phyloP scores from a whole-genome alignment of 768 basidiomycete species.

The Suillus sp. region DNA sequence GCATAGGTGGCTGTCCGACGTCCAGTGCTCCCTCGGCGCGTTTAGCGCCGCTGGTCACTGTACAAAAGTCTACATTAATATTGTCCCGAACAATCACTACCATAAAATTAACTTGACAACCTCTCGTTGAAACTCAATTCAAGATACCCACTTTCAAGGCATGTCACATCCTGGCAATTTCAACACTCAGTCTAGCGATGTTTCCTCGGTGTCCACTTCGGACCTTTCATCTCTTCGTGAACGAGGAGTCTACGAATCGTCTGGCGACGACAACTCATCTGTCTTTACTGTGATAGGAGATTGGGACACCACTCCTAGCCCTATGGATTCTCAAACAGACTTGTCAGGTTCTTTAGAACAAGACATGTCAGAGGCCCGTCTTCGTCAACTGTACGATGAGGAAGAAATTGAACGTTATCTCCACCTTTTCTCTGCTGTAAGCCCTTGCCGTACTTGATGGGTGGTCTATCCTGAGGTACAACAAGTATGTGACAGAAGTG shows the following conservation, averaged over 20 bases:
- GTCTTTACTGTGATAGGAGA: slow-evolving; percentile 1
- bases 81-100: not conserved
- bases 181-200: not conserved
- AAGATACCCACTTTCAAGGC: not conserved
- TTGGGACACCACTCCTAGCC: not conserved
- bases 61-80: too few species aligned
- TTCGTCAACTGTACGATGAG: slow-evolving; percentile 61
- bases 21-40: not conserved
- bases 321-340: slow-evolving; percentile 5
- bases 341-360: slow-evolving; percentile 21
- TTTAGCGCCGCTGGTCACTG: not conserved
- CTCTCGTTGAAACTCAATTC: not conserved
- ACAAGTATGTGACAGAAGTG: slow-evolving; percentile 64
- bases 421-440: slow-evolving; percentile 59
- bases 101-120: not conserved
- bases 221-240: not conserved
- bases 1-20: not conserved
- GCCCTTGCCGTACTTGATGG: slow-evolving; percentile 21
- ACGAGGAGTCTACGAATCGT: not conserved
- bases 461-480: slow-evolving; percentile 5
- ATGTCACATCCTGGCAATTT: not conserved
- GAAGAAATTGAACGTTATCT: slow-evolving; percentile 67
- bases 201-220: not conserved
- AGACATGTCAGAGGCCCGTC: slow-evolving; percentile 50
- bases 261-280: not conserved